phyloP scores from a whole-genome alignment of 768 basidiomycete genomes.

The Auriscalpium vulgare region DNA sequence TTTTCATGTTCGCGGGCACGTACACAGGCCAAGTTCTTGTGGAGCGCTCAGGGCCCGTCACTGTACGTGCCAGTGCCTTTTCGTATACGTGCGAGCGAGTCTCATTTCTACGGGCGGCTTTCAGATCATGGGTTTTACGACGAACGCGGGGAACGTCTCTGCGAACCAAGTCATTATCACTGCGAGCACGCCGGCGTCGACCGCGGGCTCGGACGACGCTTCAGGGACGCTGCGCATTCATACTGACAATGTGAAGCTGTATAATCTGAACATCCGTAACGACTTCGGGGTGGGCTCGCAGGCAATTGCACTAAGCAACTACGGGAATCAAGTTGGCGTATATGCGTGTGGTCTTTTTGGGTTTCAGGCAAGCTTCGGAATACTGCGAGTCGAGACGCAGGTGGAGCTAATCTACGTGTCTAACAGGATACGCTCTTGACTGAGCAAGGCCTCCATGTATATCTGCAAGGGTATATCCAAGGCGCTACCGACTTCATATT shows the following conservation, averaged over 20 bases:
- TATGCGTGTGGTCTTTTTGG: conserved; percentile 13
- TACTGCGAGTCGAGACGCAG: conserved; percentile 18
- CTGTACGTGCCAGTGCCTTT: conserved; percentile 13
- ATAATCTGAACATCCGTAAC: conserved; percentile 44
- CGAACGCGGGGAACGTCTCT: conserved; percentile 3
- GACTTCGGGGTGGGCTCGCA: conserved; percentile 37
- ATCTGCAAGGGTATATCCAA: conserved; percentile 35
- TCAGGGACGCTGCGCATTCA: conserved; percentile 42
- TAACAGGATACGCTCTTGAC: conserved; percentile 39
- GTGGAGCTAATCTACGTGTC: background rate
- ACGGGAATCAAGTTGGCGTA: conserved; percentile 28
- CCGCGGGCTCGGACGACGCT: conserved; percentile 38
- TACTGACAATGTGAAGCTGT: conserved; percentile 32
- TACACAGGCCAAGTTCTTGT: conserved; percentile 39
- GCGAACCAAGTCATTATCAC: conserved; percentile 14
- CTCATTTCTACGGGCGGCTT: too few species aligned
- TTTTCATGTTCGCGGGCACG: conserved; percentile 42
- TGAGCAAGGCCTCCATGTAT: conserved; percentile 42
- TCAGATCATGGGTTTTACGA: conserved; percentile 16
- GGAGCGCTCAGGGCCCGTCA: conserved; percentile 36
- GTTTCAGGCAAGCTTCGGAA: conserved; percentile 9
- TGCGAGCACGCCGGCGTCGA: conserved; percentile 6
- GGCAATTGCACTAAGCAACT: conserved; percentile 43
- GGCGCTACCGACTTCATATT: conserved; percentile 47
- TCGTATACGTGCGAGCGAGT: too few species aligned